Conservation (phyloP, 352 stramenopile species). For the Globisporangium iwayamae region DNA sequence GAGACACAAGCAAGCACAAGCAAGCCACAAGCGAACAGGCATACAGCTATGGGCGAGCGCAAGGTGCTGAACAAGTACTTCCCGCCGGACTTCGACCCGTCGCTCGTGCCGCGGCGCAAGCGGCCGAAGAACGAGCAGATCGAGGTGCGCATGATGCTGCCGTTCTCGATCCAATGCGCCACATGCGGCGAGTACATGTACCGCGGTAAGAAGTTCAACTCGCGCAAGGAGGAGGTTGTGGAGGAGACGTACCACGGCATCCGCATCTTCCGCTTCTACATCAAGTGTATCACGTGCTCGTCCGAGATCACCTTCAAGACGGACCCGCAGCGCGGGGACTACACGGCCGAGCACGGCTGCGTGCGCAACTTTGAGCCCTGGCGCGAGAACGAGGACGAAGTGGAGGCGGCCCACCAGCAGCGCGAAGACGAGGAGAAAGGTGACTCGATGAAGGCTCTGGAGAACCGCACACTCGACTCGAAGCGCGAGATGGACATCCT, state of each 20-base stretch:
- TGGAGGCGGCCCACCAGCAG: conserved; percentile 67
- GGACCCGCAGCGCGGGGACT: conserved; percentile 98
- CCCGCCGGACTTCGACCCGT: conserved; percentile 98
- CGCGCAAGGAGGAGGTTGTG: conserved; percentile 95
- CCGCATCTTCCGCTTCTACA: conserved; percentile 97
- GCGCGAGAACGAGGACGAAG: conserved; percentile 84
- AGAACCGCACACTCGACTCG: conserved; percentile 97
- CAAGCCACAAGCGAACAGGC: background rate
- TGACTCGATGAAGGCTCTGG: conserved; percentile 97
- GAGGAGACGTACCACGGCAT: conserved; percentile 97
- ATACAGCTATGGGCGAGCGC: conserved; percentile 94
- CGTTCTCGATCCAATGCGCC: conserved; percentile 97
- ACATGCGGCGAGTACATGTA: conserved; percentile 99
- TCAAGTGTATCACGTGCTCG: conserved; percentile 95
- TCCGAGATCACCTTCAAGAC: conserved; percentile 97
- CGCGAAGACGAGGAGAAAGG: conserved; percentile 92
- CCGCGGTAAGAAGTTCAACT: conserved; percentile 99
- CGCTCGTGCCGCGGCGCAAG: conserved; percentile 92
- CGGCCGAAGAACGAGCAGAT: conserved; percentile 95
- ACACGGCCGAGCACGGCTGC: conserved; percentile 95
- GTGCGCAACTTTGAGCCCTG: conserved; percentile 97
- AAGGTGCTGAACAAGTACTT: conserved; percentile 99
- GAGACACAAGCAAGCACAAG: background rate
- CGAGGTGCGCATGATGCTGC: conserved; percentile 99
- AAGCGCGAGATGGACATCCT: conserved; percentile 99